phyloP scores from a whole-genome alignment of 176 grass and related monocot genomes.

The Avena insularis region DNA sequence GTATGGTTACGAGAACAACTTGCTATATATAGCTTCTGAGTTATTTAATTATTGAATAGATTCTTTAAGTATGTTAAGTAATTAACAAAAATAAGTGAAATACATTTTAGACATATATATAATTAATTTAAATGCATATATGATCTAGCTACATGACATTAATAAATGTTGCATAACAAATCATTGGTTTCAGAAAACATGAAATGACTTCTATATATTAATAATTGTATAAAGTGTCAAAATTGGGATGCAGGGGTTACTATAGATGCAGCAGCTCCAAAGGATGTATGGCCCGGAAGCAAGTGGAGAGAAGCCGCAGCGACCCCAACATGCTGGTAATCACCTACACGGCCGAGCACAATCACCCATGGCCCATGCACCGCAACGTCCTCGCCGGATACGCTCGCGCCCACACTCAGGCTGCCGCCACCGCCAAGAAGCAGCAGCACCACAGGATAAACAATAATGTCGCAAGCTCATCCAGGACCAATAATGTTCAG shows the following conservation, averaged over 20 bases:
- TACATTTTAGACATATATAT: too few relatives aligned
- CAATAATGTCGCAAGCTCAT: background rate
- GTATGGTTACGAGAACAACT: too few relatives aligned
- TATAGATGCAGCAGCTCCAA: slow-evolving; percentile 99
- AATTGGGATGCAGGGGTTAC: slow-evolving; percentile 69
- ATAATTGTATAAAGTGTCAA: background rate
- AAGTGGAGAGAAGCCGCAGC: slow-evolving; percentile 94
- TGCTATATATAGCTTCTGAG: too few relatives aligned
- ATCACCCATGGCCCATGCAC: slow-evolving; percentile 93
- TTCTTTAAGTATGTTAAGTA: too few relatives aligned
- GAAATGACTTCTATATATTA: background rate
- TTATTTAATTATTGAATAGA: too few relatives aligned
- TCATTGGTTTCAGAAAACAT: too few relatives aligned
- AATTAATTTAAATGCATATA: too few relatives aligned
- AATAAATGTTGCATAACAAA: too few relatives aligned
- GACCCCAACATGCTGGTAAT: slow-evolving; percentile 96
- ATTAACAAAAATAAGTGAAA: too few relatives aligned
- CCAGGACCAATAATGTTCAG: background rate
- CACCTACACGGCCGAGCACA: slow-evolving; percentile 96
- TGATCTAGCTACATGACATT: too few relatives aligned
- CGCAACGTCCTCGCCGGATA: slow-evolving; percentile 88
- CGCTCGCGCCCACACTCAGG: slow-evolving; percentile 58
- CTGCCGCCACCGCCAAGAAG: slow-evolving; percentile 22
- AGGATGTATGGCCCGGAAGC: slow-evolving; percentile 89
- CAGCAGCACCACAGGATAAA: slow-evolving; percentile 34